Conservation (phyloP, 257 asterid species). For the Nicotiana obtusifolia region DNA sequence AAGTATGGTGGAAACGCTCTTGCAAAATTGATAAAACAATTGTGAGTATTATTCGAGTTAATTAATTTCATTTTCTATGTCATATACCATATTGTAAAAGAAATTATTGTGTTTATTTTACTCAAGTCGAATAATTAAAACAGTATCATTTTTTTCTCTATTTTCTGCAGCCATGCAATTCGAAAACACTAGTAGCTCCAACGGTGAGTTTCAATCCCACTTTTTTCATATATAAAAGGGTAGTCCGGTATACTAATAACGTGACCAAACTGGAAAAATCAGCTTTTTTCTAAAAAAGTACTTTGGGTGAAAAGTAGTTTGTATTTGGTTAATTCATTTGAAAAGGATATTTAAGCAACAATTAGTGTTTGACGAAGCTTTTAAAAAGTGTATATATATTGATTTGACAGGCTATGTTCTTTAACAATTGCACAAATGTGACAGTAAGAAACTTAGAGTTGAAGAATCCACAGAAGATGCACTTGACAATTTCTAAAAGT, state of each 20-base stretch:
- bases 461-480: constrained; percentile 70
- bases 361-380: no score
- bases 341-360: no score
- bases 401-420: constrained; percentile 60
- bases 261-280: no score
- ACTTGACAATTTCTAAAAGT: constrained; percentile 18
- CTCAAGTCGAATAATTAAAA: neutral
- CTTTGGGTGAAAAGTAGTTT: no score
- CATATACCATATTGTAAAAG: neutral
- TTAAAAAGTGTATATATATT: no score
- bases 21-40: constrained; percentile 56
- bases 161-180: constrained; percentile 27
- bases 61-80: no score
- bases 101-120: neutral
- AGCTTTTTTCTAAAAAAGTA: no score
- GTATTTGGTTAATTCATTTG: no score
- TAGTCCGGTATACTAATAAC: no score
- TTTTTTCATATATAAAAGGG: neutral
- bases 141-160: neutral
- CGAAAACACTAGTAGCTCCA: constrained; percentile 27
- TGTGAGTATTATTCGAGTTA: neutral
- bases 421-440: constrained; percentile 53
- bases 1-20: constrained; percentile 80
- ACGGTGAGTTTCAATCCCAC: neutral
- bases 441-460: constrained; percentile 40